Evolutionary conservation across 2,329 filamentous ascomycete species (phyloP).

Genomic region (Boeremia lycopersici): DNA sequence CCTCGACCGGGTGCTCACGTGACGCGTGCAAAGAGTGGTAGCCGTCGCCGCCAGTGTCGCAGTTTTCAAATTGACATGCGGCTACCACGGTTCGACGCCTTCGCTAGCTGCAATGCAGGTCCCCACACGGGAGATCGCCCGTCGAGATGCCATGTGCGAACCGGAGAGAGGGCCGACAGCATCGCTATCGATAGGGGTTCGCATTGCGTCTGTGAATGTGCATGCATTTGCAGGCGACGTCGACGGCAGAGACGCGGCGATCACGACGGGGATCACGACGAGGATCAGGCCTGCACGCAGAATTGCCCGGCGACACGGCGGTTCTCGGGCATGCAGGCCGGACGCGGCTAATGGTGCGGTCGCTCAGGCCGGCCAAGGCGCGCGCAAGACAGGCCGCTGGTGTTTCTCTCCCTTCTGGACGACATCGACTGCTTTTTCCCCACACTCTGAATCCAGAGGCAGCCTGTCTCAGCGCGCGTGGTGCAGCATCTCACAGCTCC

Average conservation of each 20-base stretch:
- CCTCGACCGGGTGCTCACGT: background rate
- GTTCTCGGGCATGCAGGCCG: background rate
- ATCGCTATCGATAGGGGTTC: background rate
- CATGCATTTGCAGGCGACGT: background rate
- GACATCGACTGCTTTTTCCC: background rate
- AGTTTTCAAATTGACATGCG: constrained; percentile 4
- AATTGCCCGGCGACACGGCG: constrained; percentile 1
- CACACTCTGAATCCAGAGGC: background rate
- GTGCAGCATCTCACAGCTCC: background rate
- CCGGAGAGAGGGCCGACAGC: background rate
- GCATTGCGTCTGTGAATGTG: background rate
- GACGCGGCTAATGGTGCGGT: constrained; percentile 9
- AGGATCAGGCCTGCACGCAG: constrained; percentile 9
- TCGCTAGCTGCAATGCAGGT: constrained; percentile 5
- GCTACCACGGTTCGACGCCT: background rate
- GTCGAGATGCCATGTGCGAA: constrained; percentile 1
- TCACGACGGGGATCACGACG: background rate
- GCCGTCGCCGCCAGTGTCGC: background rate
- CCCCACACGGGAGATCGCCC: constrained; percentile 12
- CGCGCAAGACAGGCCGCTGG: constrained; percentile 4
- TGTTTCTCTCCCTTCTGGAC: constrained; percentile 2
- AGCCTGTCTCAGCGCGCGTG: constrained; percentile 3
- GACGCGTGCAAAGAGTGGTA: constrained; percentile 1
- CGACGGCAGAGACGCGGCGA: background rate
- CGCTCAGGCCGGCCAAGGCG: constrained; percentile 1